Percentiles rank a stretch among this genome's conserved stretches.
phyloP scores from a whole-genome alignment of 352 stramenopile species.

The Globisporangium okanoganense region DNA sequence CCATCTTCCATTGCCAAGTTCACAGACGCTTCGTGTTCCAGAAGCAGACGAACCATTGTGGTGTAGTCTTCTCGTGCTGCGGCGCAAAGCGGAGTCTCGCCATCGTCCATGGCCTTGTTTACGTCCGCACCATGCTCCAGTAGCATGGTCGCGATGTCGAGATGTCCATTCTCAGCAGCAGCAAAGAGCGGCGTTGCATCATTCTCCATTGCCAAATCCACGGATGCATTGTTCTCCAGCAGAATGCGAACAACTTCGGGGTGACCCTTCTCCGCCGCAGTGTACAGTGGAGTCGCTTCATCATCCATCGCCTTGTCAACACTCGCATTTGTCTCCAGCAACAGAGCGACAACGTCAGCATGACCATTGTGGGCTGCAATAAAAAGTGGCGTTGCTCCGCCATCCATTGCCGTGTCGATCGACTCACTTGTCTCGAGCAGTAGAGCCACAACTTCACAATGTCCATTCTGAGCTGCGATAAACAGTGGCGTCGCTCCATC shows the following conservation, averaged over 20 bases:
- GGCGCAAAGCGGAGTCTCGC: background rate
- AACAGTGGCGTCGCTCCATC: background rate
- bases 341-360: background rate
- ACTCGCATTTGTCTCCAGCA: background rate
- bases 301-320: background rate
- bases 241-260: background rate
- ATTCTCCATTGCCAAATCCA: background rate
- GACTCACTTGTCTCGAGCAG: background rate
- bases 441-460: background rate
- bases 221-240: background rate
- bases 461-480: background rate
- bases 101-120: background rate
- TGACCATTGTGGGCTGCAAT: background rate
- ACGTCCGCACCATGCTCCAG: background rate
- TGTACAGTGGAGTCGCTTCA: background rate
- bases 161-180: background rate
- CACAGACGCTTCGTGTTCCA: background rate
- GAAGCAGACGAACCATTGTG: background rate
- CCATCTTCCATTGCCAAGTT: background rate
- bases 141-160: background rate
- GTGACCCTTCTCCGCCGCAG: background rate
- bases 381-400: background rate
- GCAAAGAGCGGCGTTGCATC: background rate
- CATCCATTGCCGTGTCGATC: background rate
- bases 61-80: background rate